Percentiles rank a stretch among this genome's conserved stretches.
phyloP scores from a whole-genome alignment of 2,329 filamentous ascomycete genomes.

The Aureobasidium leucospermi region DNA sequence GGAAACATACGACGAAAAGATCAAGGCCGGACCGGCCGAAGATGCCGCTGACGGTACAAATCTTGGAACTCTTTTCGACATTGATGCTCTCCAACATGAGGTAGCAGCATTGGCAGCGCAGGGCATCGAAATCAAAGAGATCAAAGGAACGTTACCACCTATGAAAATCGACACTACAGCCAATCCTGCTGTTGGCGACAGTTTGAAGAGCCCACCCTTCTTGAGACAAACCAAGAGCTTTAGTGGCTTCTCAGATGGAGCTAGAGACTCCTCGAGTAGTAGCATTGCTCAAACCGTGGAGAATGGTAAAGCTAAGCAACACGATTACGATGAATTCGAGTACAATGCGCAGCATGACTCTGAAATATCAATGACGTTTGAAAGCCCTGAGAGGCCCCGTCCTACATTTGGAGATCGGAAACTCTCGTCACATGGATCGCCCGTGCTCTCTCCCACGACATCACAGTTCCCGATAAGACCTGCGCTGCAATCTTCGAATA shows the following conservation, averaged over 20 bases:
- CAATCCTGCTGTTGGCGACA: neutral
- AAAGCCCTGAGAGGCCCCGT: constrained; percentile 18
- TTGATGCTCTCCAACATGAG: constrained; percentile 74
- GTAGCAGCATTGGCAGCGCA: constrained; percentile 70
- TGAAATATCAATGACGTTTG: constrained; percentile 42
- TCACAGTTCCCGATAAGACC: constrained; percentile 15
- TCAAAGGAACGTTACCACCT: constrained; percentile 80
- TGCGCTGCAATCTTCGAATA: constrained; percentile 20
- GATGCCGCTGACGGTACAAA: constrained; percentile 41
- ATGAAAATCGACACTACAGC: constrained; percentile 60
- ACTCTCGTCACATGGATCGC: constrained; percentile 17
- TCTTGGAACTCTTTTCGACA: constrained; percentile 72
- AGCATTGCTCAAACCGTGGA: constrained; percentile 9
- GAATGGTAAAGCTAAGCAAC: constrained; percentile 5
- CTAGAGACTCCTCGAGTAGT: constrained; percentile 6
- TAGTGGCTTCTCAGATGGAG: constrained; percentile 11
- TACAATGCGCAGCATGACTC: constrained; percentile 28
- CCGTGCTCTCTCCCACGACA: constrained; percentile 4
- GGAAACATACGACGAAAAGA: constrained; percentile 81
- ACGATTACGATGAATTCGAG: constrained; percentile 31
- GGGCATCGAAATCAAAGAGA: constrained; percentile 70
- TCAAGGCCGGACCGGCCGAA: constrained; percentile 35
- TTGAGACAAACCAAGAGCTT: constrained; percentile 45
- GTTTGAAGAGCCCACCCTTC: constrained; percentile 5
- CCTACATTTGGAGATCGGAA: constrained; percentile 20